Evolutionary conservation across 306 rosid species (phyloP).

Genomic region (Cucurbita argyrosperma): DNA sequence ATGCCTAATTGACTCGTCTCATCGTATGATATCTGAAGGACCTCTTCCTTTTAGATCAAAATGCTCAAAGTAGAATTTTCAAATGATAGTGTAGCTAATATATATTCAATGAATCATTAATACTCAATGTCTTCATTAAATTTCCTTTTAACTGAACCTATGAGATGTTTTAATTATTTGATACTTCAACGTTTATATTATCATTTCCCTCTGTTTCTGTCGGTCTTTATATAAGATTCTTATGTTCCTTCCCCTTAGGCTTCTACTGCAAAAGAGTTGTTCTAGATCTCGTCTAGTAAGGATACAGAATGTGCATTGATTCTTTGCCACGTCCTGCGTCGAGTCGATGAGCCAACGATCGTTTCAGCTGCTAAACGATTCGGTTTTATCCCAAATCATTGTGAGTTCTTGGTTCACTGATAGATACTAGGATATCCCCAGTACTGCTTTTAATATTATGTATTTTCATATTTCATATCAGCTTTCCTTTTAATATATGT

Average conservation of each 20-base stretch:
- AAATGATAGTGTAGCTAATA: background rate
- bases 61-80: background rate
- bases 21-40: background rate
- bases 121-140: background rate
- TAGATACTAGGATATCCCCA: conserved; percentile 33
- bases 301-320: conserved; percentile 25
- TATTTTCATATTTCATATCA: conserved; percentile 23
- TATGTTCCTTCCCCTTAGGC: background rate
- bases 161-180: background rate
- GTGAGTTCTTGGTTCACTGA: conserved; percentile 48
- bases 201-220: background rate
- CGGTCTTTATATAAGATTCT: background rate
- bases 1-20: background rate
- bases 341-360: conserved; percentile 59
- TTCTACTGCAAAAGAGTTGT: conserved; percentile 54
- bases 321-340: conserved; percentile 70
- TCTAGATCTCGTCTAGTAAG: conserved; percentile 16
- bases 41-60: background rate
- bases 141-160: background rate
- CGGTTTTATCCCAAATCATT: conserved; percentile 35
- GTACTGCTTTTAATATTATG: conserved; percentile 46
- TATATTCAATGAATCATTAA: background rate
- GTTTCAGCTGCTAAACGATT: conserved; percentile 47
- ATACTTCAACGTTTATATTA: background rate
- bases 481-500: background rate